Evolutionary conservation across 306 rosid genomes (phyloP).

Genomic region (Sophora flavescens): DNA sequence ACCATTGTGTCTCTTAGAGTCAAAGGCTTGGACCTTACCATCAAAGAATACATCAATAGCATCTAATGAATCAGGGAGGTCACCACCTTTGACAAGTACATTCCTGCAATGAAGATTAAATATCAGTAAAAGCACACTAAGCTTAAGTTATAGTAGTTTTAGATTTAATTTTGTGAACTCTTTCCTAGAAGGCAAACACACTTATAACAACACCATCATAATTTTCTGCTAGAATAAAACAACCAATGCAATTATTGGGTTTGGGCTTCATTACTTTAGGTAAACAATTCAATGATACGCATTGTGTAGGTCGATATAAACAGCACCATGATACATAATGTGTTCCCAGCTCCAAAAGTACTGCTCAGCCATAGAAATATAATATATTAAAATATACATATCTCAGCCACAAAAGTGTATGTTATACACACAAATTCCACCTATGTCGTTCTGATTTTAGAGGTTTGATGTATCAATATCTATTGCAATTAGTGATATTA

Average conservation of each 20-base stretch:
- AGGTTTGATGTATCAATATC: slow-evolving; percentile 6
- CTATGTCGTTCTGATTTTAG: slow-evolving; percentile 4
- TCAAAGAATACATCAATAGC: slow-evolving; percentile 87
- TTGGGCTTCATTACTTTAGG: not conserved
- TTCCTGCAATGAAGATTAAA: slow-evolving; percentile 62
- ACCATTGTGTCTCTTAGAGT: slow-evolving; percentile 25
- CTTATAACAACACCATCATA: slow-evolving; percentile 22
- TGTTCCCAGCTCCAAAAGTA: slow-evolving; percentile 9
- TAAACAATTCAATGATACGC: slow-evolving; percentile 27
- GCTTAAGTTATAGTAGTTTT: not conserved
- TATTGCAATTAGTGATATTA: not conserved
- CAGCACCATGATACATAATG: not conserved
- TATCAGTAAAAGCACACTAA: slow-evolving; percentile 31
- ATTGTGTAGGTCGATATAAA: slow-evolving; percentile 7
- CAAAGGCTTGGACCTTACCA: slow-evolving; percentile 58
- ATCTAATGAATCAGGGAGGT: slow-evolving; percentile 84
- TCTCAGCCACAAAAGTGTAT: not conserved
- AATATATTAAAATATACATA: slow-evolving; percentile 5
- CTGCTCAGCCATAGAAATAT: not conserved
- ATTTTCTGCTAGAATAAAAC: slow-evolving; percentile 10
- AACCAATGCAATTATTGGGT: not conserved
- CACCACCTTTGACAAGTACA: slow-evolving; percentile 97
- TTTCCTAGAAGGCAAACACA: slow-evolving; percentile 24
- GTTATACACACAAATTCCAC: not conserved
- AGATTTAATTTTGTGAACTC: slow-evolving; percentile 12